Percentiles rank a stretch among this genome's conserved stretches.
Conservation (phyloP, 148 eudicot genomes). For the Rhododendron simsii region DNA sequence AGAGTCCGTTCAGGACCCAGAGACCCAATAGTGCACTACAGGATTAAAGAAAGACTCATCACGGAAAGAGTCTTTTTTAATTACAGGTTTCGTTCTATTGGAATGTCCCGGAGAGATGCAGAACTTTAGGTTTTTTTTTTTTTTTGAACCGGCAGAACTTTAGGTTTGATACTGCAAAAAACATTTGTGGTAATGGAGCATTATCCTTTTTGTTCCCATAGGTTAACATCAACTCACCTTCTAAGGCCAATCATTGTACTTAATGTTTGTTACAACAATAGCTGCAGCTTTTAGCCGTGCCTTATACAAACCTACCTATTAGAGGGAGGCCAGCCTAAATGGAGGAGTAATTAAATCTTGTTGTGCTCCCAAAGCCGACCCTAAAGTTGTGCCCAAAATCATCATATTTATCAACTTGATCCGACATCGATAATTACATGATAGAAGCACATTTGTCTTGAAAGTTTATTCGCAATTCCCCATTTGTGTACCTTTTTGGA, state of each 20-base stretch:
- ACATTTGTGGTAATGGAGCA: background rate
- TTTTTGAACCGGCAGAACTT: too few relatives aligned
- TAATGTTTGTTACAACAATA: background rate
- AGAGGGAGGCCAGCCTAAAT: background rate
- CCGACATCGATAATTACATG: background rate
- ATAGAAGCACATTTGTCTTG: background rate
- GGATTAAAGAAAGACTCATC: too few relatives aligned
- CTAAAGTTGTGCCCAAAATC: background rate
- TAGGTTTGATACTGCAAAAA: background rate
- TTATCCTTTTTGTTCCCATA: background rate
- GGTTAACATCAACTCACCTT: background rate
- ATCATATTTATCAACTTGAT: background rate
- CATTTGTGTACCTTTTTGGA: too few relatives aligned
- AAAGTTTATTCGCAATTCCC: too few relatives aligned
- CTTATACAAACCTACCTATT: background rate
- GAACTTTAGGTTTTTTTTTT: background rate
- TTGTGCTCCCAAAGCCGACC: background rate
- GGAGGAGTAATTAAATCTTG: background rate
- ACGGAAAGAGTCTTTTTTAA: background rate
- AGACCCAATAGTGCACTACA: too few relatives aligned
- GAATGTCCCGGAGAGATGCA: background rate
- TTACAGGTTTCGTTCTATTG: too few relatives aligned
- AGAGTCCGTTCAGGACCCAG: too few relatives aligned
- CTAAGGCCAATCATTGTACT: background rate
- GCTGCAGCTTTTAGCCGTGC: background rate